Percentiles rank a stretch among this genome's conserved stretches.
Evolutionary conservation across 208 protist genomes (phyloP).

Genomic region (Trypanosoma scelopori): DNA sequence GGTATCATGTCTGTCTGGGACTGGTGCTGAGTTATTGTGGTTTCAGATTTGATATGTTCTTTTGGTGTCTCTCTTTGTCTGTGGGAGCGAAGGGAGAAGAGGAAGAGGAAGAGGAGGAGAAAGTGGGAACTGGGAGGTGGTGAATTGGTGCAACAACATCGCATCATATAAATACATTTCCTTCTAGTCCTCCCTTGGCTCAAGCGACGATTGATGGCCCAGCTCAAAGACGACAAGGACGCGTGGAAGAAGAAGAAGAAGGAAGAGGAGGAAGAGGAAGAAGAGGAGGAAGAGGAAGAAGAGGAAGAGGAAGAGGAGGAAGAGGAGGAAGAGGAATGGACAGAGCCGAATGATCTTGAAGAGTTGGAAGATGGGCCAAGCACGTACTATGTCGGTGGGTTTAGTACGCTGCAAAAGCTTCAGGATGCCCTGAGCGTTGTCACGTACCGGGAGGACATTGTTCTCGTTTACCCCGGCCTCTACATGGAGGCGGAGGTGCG

Average conservation of each 20-base stretch:
- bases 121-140: not conserved
- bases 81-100: not conserved
- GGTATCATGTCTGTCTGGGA: not conserved
- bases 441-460: slow-evolving; percentile 65
- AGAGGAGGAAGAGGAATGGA: slow-evolving; percentile 74
- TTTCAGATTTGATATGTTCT: not conserved
- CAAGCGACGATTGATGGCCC: slow-evolving; percentile 31
- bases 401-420: slow-evolving; percentile 55
- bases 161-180: slow-evolving; percentile 5
- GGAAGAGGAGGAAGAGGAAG: slow-evolving; percentile 64
- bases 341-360: slow-evolving; percentile 50
- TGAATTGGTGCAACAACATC: not conserved
- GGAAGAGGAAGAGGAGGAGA: not conserved
- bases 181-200: not conserved
- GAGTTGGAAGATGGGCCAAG: slow-evolving; percentile 70
- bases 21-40: not conserved
- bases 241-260: slow-evolving; percentile 15
- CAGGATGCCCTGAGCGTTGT: slow-evolving; percentile 43
- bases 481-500: slow-evolving; percentile 46
- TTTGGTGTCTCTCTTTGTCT: slow-evolving; percentile 13
- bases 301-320: slow-evolving; percentile 77
- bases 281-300: slow-evolving; percentile 71
- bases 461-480: slow-evolving; percentile 71
- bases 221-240: slow-evolving; percentile 31
- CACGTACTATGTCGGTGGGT: slow-evolving; percentile 77